These are phyloP conservation scores for Chlorencoelia australis DNA, from an alignment of 2,329 filamentous ascomycete genomes.

Conservation along the genomic window DNA sequence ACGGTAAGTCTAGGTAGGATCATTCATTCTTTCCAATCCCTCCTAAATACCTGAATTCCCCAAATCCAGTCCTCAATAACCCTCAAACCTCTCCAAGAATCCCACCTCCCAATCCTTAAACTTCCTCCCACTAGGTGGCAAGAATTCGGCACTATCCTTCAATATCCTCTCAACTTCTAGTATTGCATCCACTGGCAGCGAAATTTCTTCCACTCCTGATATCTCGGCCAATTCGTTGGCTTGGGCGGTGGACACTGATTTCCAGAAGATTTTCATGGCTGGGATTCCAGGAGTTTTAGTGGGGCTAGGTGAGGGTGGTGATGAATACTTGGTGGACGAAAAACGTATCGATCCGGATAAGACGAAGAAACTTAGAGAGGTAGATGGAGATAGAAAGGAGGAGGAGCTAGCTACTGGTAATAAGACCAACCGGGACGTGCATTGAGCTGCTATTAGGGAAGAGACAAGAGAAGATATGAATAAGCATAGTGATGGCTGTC, in stretches of 20 bases:
- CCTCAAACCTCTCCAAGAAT: constrained; percentile 48
- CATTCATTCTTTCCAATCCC: too few species aligned
- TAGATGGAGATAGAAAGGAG: constrained; percentile 3
- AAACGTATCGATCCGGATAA: constrained; percentile 1
- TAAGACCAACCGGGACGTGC: constrained; percentile 2
- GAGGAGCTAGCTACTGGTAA: not conserved
- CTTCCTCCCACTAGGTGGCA: constrained; percentile 45
- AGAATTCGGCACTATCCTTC: constrained; percentile 36
- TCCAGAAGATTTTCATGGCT: constrained; percentile 25
- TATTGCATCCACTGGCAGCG: constrained; percentile 42
- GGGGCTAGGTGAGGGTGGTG: not conserved
- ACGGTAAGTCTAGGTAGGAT: too few species aligned
- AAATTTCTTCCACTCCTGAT: constrained; percentile 42
- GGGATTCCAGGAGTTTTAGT: constrained; percentile 3
- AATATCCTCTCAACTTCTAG: constrained; percentile 29
- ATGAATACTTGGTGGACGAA: constrained; percentile 3
- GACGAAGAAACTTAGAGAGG: constrained; percentile 8
- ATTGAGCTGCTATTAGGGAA: constrained; percentile 11
- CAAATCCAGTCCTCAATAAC: too few species aligned
- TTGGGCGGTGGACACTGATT: constrained; percentile 6
- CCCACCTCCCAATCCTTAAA: constrained; percentile 62
- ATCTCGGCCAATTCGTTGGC: constrained; percentile 12
- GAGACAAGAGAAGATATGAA: constrained; percentile 13
- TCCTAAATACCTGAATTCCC: too few species aligned
- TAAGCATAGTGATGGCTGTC: constrained; percentile 3